phyloP scores from a whole-genome alignment of 352 stramenopile genomes.

The Phytophthora idaei region DNA sequence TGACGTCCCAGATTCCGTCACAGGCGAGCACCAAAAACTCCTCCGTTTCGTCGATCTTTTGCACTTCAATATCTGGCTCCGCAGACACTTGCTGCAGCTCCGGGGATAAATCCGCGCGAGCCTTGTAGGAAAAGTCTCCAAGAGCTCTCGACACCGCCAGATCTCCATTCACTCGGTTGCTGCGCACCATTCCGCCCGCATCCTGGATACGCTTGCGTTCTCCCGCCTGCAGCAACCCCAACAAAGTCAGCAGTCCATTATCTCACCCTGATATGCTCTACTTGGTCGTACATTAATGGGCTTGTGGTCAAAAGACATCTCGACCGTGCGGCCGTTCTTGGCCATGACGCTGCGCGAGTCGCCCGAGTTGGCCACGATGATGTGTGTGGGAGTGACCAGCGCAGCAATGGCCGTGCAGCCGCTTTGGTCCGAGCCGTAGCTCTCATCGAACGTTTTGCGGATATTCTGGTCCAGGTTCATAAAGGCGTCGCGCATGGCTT shows the following conservation, averaged over 20 bases:
- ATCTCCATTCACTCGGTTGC: constrained; percentile 85
- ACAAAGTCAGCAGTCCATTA: background rate
- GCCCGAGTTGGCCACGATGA: constrained; percentile 82
- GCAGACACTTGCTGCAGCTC: constrained; percentile 87
- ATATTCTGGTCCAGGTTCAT: constrained; percentile 72
- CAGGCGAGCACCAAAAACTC: constrained; percentile 93
- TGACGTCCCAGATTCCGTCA: constrained; percentile 95
- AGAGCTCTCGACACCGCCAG: constrained; percentile 81
- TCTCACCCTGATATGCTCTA: background rate
- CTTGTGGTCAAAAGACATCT: constrained; percentile 93
- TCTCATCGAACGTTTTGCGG: constrained; percentile 49
- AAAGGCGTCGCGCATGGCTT: constrained; percentile 64
- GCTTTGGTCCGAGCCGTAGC: constrained; percentile 66
- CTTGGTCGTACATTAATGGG: constrained; percentile 76
- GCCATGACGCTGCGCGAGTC: constrained; percentile 82
- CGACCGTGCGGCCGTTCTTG: constrained; percentile 54
- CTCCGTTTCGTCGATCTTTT: constrained; percentile 78
- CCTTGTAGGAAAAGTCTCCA: constrained; percentile 86
- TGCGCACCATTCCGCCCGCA: constrained; percentile 70
- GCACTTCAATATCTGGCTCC: constrained; percentile 89
- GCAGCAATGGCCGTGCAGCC: constrained; percentile 79
- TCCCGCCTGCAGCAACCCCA: constrained; percentile 39
- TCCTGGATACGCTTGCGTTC: constrained; percentile 76
- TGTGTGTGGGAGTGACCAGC: constrained; percentile 70
- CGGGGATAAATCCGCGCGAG: constrained; percentile 51